Conservation (phyloP, 352 stramenopile genomes). For the Phytopythium boreale region DNA sequence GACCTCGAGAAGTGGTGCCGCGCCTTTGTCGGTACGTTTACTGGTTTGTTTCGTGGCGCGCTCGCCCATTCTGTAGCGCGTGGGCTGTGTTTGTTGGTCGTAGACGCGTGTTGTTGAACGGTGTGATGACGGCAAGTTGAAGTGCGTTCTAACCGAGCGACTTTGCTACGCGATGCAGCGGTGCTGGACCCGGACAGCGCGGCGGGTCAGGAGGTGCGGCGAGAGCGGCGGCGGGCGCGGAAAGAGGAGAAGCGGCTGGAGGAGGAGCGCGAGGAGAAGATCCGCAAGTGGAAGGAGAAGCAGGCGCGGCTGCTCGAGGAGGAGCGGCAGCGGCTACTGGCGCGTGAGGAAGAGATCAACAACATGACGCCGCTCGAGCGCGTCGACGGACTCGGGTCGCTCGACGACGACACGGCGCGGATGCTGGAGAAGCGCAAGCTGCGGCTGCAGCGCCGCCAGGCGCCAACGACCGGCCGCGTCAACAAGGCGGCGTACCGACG, state of each 20-base stretch:
- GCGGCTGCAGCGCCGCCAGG: constrained; percentile 61
- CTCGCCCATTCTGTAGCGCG: neutral
- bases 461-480: constrained; percentile 61
- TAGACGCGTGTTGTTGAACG: neutral
- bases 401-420: constrained; percentile 70
- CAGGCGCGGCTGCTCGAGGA: constrained; percentile 50
- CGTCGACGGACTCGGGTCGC: constrained; percentile 54
- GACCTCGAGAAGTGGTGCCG: constrained; percentile 84
- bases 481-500: constrained; percentile 78
- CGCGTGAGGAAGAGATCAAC: constrained; percentile 63
- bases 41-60: neutral
- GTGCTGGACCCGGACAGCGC: constrained; percentile 69
- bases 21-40: constrained; percentile 45
- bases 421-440: constrained; percentile 78
- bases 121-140: neutral
- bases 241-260: constrained; percentile 61
- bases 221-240: constrained; percentile 50
- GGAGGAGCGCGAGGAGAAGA: constrained; percentile 57
- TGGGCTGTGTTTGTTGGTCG: neutral
- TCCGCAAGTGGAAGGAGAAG: constrained; percentile 67
- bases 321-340: constrained; percentile 47
- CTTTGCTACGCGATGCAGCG: constrained; percentile 18
- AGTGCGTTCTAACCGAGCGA: neutral
- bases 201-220: constrained; percentile 49
- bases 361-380: constrained; percentile 77